A percentile compares a stretch with the other conserved stretches of the same genome.
Conservation (phyloP, 2,329 filamentous ascomycete genomes). For the Ascochyta lentis region DNA sequence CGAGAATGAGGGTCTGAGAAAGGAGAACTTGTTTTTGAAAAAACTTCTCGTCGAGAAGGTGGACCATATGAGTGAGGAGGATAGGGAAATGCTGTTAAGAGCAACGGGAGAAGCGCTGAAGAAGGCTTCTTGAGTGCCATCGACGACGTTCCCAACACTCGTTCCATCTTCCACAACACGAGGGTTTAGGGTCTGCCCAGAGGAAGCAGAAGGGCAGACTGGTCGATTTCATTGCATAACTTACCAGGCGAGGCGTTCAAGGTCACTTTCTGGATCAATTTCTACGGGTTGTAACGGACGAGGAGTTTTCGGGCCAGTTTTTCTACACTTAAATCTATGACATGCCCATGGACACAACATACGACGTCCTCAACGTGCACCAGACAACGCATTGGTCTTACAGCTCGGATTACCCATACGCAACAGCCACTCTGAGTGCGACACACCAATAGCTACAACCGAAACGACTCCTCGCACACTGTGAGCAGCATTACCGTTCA, state of each 20-base stretch:
- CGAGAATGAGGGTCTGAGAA: conserved; percentile 44
- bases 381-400: neutral
- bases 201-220: neutral
- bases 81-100: conserved; percentile 37
- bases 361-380: neutral
- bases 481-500: neutral
- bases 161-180: neutral
- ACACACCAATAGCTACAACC: neutral
- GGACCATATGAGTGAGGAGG: conserved; percentile 49
- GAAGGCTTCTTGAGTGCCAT: conserved; percentile 5
- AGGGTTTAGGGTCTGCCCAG: neutral
- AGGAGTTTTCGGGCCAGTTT: neutral
- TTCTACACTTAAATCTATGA: conserved; percentile 3
- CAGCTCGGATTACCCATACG: neutral
- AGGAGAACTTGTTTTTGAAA: conserved; percentile 52
- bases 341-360: neutral
- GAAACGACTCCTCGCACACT: neutral
- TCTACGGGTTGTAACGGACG: neutral
- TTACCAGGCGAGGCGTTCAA: conserved; percentile 12
- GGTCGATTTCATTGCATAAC: neutral
- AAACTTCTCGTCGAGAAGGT: conserved; percentile 47
- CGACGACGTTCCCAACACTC: neutral
- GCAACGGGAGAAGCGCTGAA: conserved; percentile 30
- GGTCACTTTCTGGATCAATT: neutral
- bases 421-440: neutral